Base-by-base conservation (phyloP, 371 early-diverging fungal genomes). In the Rhizopus microsporus region DNA sequence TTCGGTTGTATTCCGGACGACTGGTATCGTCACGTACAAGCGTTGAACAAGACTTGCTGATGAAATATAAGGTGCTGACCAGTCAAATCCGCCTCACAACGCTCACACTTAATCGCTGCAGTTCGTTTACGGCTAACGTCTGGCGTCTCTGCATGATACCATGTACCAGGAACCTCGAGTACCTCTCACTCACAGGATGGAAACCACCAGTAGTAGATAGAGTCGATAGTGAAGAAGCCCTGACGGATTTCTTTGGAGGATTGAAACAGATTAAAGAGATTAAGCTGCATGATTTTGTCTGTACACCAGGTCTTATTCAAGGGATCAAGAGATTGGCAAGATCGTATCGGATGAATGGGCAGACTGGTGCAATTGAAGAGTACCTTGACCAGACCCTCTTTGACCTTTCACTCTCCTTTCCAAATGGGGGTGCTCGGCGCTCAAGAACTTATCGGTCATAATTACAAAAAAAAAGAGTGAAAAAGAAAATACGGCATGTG, bases 121-220 rank as follows among this genome's bases (percentile, higher is more conserved):
- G 57, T 35, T 56, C 66, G 0, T 69, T 55, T 34, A 75, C 75
- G 3, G 53, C 75, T 4, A 52, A 50, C 1, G 40, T 72, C 7
- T 72, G 72, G 72, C 53, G 59, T 3, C 59, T 63, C 29, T 69
- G 70, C 33, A 42, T 75, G 12, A 15, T 51, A 17, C 72, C 69
- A 0, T 72, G 72, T 54, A 43, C 51, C 1, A 0, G 9, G 6
- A 29, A 56, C 3, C 16, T 72, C 9, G 31, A 40, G n/a, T 44
- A 54, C 7, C 44, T 75, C 5, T 53, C 53, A 7, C 39, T 75
- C 13, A 46, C 52, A 5, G 60, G 61, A 12, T 69, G 69, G 60
- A 12, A 45, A 33, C 44, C 23, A 2, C 23, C 23, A 23, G 23
- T 23, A 23, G 23, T 23, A 52, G 29, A 10, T 30, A 45, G 42